These are phyloP conservation scores for Clarireedia paspali DNA, from an alignment of 2,329 filamentous ascomycete genomes.

Conservation along the genomic window DNA sequence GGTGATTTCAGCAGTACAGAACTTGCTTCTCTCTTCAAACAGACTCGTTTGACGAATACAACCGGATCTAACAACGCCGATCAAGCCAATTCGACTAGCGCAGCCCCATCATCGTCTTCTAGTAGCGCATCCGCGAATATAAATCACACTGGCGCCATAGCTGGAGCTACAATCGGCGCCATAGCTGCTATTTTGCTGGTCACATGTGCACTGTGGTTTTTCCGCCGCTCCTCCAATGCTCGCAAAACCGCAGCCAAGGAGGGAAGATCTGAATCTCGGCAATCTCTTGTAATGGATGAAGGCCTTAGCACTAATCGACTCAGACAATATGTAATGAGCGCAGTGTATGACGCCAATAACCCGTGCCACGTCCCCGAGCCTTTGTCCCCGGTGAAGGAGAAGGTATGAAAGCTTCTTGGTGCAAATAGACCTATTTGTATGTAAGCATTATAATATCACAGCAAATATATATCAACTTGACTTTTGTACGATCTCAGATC, in stretches of 20 bases:
- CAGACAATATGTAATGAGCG: background rate
- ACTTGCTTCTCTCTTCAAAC: constrained; percentile 1
- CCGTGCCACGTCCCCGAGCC: background rate
- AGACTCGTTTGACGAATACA: background rate
- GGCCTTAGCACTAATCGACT: background rate
- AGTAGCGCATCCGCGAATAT: background rate
- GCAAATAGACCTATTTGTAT: too few species aligned
- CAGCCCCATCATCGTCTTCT: background rate
- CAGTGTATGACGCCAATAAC: background rate
- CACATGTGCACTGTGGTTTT: constrained; percentile 1
- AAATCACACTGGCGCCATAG: background rate
- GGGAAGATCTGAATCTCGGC: background rate
- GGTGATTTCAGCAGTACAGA: background rate
- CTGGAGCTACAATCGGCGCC: constrained; percentile 1
- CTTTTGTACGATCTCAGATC: too few species aligned
- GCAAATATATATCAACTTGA: too few species aligned
- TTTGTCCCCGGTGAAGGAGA: background rate
- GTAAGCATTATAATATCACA: too few species aligned
- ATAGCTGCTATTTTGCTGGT: background rate
- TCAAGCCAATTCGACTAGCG: too few species aligned
- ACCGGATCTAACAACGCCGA: background rate
- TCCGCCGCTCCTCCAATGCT: background rate
- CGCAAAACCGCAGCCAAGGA: background rate
- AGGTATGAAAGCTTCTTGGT: background rate
- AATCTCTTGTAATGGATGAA: background rate